phyloP scores from a whole-genome alignment of 805 yeast species.

The Hanseniaspora taiwanica region DNA sequence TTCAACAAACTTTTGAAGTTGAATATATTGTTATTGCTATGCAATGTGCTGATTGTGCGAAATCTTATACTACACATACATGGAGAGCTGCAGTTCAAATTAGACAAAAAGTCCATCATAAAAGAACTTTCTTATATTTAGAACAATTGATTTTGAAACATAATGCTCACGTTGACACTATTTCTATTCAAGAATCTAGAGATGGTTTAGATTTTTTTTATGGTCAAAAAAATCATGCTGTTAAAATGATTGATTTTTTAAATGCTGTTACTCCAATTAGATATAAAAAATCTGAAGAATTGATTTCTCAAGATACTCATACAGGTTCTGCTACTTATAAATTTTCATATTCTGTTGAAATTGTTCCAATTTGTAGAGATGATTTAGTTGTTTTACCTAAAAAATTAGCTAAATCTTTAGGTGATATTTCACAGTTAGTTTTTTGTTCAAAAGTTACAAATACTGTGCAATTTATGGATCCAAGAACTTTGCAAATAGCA shows the following conservation, averaged over 20 bases:
- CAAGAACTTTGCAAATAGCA: constrained; percentile 61
- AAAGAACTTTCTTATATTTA: constrained; percentile 87
- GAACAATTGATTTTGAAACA: constrained; percentile 91
- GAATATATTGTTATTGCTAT: constrained; percentile 86
- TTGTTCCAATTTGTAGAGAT: constrained; percentile 93
- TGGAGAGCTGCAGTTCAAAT: constrained; percentile 98
- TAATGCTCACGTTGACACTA: constrained; percentile 87
- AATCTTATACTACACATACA: constrained; percentile 88
- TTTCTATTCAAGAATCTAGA: constrained; percentile 80
- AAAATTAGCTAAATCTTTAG: constrained; percentile 69
- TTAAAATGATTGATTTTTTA: constrained; percentile 85
- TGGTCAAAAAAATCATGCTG: constrained; percentile 79
- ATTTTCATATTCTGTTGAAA: constrained; percentile 84
- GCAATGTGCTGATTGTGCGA: constrained; percentile 99
- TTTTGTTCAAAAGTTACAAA: constrained; percentile 78
- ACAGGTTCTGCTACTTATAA: constrained; percentile 80
- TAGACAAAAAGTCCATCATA: constrained; percentile 93
- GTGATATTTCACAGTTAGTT: constrained; percentile 70
- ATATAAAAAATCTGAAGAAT: constrained; percentile 75
- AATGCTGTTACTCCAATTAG: constrained; percentile 74
- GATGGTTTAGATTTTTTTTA: constrained; percentile 95
- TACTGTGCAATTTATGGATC: constrained; percentile 76
- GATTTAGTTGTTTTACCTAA: constrained; percentile 88
- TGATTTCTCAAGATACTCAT: constrained; percentile 84
- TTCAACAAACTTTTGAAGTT: constrained; percentile 90